A percentile compares a stretch with the other conserved stretches of the same genome.
Conservation (phyloP, 2,329 filamentous ascomycete species). For the Hypoxylon sp. region DNA sequence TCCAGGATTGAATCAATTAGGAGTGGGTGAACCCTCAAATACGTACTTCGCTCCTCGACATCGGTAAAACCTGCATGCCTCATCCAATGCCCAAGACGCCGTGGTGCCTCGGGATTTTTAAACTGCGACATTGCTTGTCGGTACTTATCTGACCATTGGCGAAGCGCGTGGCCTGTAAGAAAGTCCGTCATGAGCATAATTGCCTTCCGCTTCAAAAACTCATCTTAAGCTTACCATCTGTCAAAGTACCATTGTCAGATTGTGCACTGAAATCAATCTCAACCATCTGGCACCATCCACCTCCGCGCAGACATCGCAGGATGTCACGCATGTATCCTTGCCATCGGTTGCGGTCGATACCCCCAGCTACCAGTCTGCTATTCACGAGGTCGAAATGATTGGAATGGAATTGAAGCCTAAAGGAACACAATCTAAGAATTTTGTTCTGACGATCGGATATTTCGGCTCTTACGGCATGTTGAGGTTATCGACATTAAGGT, state of each 20-base stretch:
- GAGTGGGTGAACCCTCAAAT: slow-evolving; percentile 15
- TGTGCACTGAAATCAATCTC: slow-evolving; percentile 89
- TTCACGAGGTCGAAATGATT: slow-evolving; percentile 88
- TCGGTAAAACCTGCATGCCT: slow-evolving; percentile 75
- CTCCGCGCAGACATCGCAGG: slow-evolving; percentile 76
- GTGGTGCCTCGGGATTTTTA: slow-evolving; percentile 77
- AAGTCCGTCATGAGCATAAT: slow-evolving; percentile 33
- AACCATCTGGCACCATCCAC: slow-evolving; percentile 90
- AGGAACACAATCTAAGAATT: slow-evolving; percentile 33
- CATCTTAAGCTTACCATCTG: slow-evolving; percentile 64
- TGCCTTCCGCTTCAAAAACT: slow-evolving; percentile 1
- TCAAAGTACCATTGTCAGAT: slow-evolving; percentile 85
- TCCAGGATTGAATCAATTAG: slow-evolving; percentile 13
- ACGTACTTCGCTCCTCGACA: slow-evolving; percentile 66
- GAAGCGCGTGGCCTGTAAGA: slow-evolving; percentile 71
- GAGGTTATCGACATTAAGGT: slow-evolving; percentile 80
- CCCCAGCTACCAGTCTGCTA: slow-evolving; percentile 79
- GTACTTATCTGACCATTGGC: slow-evolving; percentile 77
- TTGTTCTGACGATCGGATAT: slow-evolving; percentile 13
- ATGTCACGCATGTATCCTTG: slow-evolving; percentile 82
- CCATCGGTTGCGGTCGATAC: slow-evolving; percentile 82
- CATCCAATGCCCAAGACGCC: slow-evolving; percentile 72
- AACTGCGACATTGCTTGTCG: slow-evolving; percentile 70
- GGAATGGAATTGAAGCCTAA: slow-evolving; percentile 66
- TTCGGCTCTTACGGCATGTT: slow-evolving; percentile 69